Evolutionary conservation across 2,329 filamentous ascomycete genomes (phyloP).

Genomic region (Paecilomyces variotii): DNA sequence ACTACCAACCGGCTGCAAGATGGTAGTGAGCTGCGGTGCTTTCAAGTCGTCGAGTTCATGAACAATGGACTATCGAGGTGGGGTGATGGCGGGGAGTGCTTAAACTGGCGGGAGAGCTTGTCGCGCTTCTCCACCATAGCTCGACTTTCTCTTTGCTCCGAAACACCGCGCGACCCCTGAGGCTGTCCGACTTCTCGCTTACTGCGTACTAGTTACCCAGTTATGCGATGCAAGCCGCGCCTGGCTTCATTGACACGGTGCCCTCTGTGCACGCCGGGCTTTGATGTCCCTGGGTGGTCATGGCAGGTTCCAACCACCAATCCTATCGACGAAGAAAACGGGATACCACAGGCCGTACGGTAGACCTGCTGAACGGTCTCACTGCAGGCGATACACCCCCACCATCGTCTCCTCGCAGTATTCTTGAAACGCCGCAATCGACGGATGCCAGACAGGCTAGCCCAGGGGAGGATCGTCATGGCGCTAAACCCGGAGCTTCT

Average conservation of each 20-base stretch:
- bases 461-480: background rate
- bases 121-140: background rate
- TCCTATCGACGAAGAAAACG: conserved; percentile 5
- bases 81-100: background rate
- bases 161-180: background rate
- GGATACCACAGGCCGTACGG: conserved; percentile 7
- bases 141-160: background rate
- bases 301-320: background rate
- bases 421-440: background rate
- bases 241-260: background rate
- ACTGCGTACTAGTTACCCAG: background rate
- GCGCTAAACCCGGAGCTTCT: background rate
- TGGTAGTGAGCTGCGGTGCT: background rate
- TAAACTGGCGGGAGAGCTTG: background rate
- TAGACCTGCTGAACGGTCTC: conserved; percentile 16
- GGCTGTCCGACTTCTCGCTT: background rate
- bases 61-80: background rate
- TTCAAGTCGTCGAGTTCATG: background rate
- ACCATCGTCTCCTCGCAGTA: background rate
- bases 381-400: conserved; percentile 1
- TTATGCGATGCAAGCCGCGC: background rate
- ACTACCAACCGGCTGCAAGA: background rate
- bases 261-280: background rate
- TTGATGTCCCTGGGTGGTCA: background rate
- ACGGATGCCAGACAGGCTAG: background rate